These are phyloP conservation scores for Syncephalastrum contaminatum DNA, from an alignment of 371 early-diverging fungal genomes.

Conservation along the genomic window DNA sequence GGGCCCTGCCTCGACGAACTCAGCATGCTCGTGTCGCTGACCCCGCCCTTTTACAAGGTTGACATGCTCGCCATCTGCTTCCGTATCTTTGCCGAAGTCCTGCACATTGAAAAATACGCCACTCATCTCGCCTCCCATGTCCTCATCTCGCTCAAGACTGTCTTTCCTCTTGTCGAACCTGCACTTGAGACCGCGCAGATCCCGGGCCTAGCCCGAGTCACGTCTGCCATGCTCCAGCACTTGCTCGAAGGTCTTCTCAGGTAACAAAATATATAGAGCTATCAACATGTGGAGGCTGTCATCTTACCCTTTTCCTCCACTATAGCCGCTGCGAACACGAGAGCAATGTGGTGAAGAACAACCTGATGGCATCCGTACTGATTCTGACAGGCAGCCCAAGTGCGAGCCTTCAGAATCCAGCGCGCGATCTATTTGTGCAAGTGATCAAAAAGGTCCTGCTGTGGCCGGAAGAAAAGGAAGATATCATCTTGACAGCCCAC, in stretches of 20 bases:
- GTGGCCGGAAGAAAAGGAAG: slow-evolving; percentile 26
- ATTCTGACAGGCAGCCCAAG: slow-evolving; percentile 46
- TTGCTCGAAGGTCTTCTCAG: slow-evolving; percentile 29
- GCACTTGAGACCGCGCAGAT: slow-evolving; percentile 22
- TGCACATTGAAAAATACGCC: slow-evolving; percentile 31
- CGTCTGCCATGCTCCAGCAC: slow-evolving; percentile 28
- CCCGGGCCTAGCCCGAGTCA: slow-evolving; percentile 29
- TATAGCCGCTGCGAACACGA: neutral
- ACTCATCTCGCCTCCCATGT: slow-evolving; percentile 37
- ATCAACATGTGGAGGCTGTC: neutral
- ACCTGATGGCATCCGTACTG: slow-evolving; percentile 38
- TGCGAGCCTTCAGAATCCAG: slow-evolving; percentile 27
- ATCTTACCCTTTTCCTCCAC: neutral
- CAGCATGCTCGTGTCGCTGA: slow-evolving; percentile 34
- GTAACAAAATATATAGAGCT: no score
- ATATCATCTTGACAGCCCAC: slow-evolving; percentile 43
- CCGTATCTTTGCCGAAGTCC: slow-evolving; percentile 38
- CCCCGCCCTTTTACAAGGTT: slow-evolving; percentile 41
- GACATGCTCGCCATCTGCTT: slow-evolving; percentile 47
- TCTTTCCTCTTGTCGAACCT: slow-evolving; percentile 35
- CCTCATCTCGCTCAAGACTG: slow-evolving; percentile 41
- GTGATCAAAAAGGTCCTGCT: slow-evolving; percentile 27
- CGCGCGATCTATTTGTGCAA: slow-evolving; percentile 21
- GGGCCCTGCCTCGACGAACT: slow-evolving; percentile 45
- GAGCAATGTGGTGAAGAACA: slow-evolving; percentile 28